Conservation (phyloP, 192 early-diverging fungal species). For the Coemansia erecta region DNA sequence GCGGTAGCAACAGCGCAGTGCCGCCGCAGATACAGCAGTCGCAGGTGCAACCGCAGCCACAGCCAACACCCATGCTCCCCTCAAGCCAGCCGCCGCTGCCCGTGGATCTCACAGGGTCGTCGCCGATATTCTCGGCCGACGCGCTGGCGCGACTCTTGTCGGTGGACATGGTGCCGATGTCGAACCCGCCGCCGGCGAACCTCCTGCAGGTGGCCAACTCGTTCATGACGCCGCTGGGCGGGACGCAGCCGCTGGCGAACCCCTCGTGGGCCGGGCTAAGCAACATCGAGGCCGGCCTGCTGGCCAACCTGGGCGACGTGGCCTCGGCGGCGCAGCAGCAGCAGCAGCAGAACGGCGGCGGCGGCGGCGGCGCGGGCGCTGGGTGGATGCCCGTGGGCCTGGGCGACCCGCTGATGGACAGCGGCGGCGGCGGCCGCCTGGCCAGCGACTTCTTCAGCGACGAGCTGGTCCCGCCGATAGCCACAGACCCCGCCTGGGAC, state of each 20-base stretch:
- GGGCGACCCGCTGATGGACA: conserved; percentile 10
- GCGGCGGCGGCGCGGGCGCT: neutral
- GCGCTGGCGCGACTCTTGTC: conserved; percentile 37
- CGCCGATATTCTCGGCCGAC: conserved; percentile 24
- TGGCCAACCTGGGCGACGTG: conserved; percentile 40
- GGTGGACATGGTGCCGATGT: conserved; percentile 44
- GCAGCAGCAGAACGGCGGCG: too few relatives aligned
- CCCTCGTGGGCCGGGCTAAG: conserved; percentile 21
- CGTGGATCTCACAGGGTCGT: neutral
- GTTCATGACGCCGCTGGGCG: conserved; percentile 36
- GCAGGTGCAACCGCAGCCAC: neutral
- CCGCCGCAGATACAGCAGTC: neutral
- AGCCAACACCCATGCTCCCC: neutral
- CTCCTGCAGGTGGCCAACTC: conserved; percentile 39
- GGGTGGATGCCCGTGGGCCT: conserved; percentile 36
- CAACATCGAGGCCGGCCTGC: conserved; percentile 41
- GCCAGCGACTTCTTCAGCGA: conserved; percentile 24
- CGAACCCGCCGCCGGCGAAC: conserved; percentile 24
- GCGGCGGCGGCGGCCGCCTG: conserved; percentile 1
- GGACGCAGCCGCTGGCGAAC: conserved; percentile 8
- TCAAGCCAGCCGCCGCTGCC: neutral
- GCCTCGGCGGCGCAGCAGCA: conserved; percentile 17
- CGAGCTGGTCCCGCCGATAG: conserved; percentile 19
- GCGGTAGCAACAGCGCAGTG: neutral
- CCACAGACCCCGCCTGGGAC: neutral